Evolutionary conservation across 148 eudicot species (phyloP).

Genomic region (Bassia scoparia): DNA sequence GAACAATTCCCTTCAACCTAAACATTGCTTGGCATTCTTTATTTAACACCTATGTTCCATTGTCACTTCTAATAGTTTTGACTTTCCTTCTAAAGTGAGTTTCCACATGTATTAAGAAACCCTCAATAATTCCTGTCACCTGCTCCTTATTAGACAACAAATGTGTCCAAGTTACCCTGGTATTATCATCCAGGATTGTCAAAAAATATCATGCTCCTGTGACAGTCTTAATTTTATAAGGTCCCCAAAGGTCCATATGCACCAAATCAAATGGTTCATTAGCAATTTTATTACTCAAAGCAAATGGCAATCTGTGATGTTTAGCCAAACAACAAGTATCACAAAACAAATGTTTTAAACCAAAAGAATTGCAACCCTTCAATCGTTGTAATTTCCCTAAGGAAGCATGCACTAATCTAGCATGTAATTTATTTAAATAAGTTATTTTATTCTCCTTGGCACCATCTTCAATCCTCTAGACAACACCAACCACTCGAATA

Average conservation of each 20-base stretch:
- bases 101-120: background rate
- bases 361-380: background rate
- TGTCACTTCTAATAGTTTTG: background rate
- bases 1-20: background rate
- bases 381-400: background rate
- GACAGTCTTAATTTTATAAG: background rate
- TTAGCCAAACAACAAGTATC: background rate
- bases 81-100: background rate
- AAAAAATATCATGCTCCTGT: background rate
- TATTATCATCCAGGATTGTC: background rate
- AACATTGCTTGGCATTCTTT: background rate
- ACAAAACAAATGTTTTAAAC: background rate
- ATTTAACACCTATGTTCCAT: background rate
- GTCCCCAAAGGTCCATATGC: background rate
- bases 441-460: background rate
- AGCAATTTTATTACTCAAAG: background rate
- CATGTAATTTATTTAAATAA: background rate
- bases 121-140: background rate
- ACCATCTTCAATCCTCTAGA: background rate
- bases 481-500: too few species aligned
- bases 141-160: background rate
- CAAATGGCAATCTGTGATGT: background rate
- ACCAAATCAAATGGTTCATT: background rate
- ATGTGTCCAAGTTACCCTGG: background rate
- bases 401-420: background rate